phyloP scores from a whole-genome alignment of 2,329 filamentous ascomycete species.

The Aurifilum marmelostoma region DNA sequence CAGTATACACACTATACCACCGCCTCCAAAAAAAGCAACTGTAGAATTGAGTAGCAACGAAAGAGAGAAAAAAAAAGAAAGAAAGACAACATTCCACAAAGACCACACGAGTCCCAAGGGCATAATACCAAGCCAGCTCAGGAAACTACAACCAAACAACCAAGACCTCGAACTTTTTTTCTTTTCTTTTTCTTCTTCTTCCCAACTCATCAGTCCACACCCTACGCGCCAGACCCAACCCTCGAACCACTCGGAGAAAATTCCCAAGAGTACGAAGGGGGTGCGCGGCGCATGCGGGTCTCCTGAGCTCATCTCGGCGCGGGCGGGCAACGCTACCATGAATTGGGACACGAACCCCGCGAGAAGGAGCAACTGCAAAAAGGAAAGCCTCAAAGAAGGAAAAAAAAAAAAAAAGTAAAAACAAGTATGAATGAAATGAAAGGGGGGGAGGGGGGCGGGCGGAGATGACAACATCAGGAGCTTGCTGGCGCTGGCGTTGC shows the following conservation, averaged over 20 bases:
- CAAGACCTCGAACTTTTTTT: neutral
- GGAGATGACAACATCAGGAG: conserved; percentile 4
- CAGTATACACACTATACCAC: neutral
- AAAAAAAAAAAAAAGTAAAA: no score
- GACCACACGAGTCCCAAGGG: neutral
- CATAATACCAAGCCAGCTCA: neutral
- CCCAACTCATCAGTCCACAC: neutral
- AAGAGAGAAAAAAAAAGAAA: neutral
- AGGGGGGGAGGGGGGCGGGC: neutral
- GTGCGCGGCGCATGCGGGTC: conserved; percentile 5
- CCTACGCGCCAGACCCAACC: neutral
- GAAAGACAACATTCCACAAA: neutral
- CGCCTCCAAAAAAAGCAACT: neutral
- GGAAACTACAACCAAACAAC: neutral
- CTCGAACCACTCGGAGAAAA: conserved; percentile 14
- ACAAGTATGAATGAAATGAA: neutral
- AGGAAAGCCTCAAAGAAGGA: neutral
- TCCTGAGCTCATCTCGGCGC: conserved; percentile 18
- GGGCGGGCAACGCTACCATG: conserved; percentile 10
- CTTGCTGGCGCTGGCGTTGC: neutral
- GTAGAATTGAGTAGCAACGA: neutral
- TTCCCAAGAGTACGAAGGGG: neutral
- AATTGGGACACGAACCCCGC: conserved; percentile 9
- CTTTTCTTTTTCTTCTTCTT: no score
- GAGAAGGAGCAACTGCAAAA: neutral